phyloP scores from a whole-genome alignment of 2,329 filamentous ascomycete species.

The Sodiomyces alkalinus region DNA sequence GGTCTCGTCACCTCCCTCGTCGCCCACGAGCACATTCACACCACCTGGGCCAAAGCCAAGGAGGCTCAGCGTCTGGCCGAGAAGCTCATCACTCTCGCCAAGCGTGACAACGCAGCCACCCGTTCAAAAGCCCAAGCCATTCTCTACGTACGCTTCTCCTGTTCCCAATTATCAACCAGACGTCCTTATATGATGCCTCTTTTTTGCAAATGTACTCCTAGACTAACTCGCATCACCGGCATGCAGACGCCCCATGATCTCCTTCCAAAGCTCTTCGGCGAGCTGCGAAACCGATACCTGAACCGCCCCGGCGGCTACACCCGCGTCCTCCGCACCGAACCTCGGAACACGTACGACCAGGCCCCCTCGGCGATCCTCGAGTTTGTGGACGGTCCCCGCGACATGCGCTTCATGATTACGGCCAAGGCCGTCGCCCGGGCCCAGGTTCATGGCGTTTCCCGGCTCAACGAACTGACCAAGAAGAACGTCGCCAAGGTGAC shows the following conservation, averaged over 20 bases:
- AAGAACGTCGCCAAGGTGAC: constrained; percentile 78
- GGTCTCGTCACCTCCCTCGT: constrained; percentile 94
- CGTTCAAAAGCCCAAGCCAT: constrained; percentile 61
- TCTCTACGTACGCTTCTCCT: constrained; percentile 72
- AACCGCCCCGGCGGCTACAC: constrained; percentile 83
- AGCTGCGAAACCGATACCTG: constrained; percentile 65
- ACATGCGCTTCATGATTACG: constrained; percentile 90
- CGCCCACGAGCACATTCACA: constrained; percentile 82
- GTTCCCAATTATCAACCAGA: too few relatives aligned
- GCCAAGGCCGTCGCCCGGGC: constrained; percentile 66
- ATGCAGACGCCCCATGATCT: constrained; percentile 49
- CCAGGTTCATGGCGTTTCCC: constrained; percentile 33
- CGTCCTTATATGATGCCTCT: too few relatives aligned
- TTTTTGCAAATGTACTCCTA: too few relatives aligned
- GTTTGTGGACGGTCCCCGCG: constrained; percentile 83
- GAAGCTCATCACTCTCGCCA: constrained; percentile 85
- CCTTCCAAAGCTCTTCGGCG: constrained; percentile 77
- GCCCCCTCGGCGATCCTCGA: constrained; percentile 83
- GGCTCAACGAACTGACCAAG: constrained; percentile 57
- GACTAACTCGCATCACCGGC: background rate
- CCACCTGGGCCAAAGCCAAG: constrained; percentile 93
- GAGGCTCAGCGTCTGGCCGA: constrained; percentile 89
- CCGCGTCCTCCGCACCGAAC: constrained; percentile 81
- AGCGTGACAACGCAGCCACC: constrained; percentile 78
- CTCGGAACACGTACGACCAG: constrained; percentile 70